Percentiles rank a stretch among this genome's conserved stretches.
Evolutionary conservation across 495 filamentous ascomycete species (phyloP).

Genomic region (Poronia punctata): DNA sequence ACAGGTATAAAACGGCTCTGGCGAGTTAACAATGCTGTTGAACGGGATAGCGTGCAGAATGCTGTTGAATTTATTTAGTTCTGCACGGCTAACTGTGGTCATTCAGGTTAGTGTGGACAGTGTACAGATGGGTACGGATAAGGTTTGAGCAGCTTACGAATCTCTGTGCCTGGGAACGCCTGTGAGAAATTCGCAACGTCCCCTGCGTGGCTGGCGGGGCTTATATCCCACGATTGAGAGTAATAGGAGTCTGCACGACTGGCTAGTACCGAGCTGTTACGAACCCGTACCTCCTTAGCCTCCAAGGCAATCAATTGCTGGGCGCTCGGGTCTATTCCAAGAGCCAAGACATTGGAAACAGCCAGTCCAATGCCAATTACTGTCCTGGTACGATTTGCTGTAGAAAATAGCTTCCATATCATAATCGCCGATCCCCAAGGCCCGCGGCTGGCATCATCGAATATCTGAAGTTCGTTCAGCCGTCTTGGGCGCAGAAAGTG

Average conservation of each 20-base stretch:
- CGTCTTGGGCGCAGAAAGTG: constrained; percentile 32
- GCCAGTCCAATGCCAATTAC: constrained; percentile 6
- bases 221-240: no score
- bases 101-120: background rate
- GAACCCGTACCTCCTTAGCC: background rate
- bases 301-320: constrained; percentile 15
- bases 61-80: background rate
- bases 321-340: constrained; percentile 15
- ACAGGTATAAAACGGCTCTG: constrained; percentile 5
- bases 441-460: constrained; percentile 34
- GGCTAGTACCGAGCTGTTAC: constrained; percentile 1
- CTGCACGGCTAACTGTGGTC: background rate
- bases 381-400: constrained; percentile 1
- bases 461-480: constrained; percentile 33
- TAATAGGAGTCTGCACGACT: background rate
- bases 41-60: constrained; percentile 1
- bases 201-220: no score
- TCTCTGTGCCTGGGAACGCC: background rate
- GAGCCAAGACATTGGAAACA: constrained; percentile 12
- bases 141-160: background rate
- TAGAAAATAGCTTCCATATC: constrained; percentile 4
- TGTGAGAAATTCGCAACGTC: no score
- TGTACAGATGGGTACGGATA: no score
- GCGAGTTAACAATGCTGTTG: constrained; percentile 1
- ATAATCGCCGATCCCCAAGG: constrained; percentile 16